Base-by-base conservation (phyloP, 345 rosid genomes). In the Punica granatum region DNA sequence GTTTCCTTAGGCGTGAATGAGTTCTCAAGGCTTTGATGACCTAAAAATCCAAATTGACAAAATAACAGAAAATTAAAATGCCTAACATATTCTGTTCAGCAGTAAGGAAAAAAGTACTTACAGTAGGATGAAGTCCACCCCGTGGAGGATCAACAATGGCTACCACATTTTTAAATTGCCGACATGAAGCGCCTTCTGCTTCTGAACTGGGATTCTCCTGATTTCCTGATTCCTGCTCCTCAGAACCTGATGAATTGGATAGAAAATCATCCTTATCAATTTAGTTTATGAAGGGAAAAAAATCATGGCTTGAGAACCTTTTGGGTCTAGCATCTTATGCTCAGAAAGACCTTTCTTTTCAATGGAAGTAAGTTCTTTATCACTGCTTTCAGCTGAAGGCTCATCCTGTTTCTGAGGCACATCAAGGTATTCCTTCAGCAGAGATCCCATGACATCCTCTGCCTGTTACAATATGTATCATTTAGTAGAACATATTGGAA, bases 121-220 rank as follows among this genome's bases (percentile, higher is more conserved):
- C 98, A 66, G 72, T 83, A 46, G 99, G 96, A 79, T 94, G 98
- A 64, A 89, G 92, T 69, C 98, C 96, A 66, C 77, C 78, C 36
- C 98, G 91, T 6, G 98, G 99, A 76, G 99, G 98, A 77, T 94
- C 96, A 68, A 94, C 99, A 78, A 94, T 94, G 64, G 95, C 99
- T 72, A 94, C 96, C 4, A 94, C 85, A 73, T 86, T 93, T 75
- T 87, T 86, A 68, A 86, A 89, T 65, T 73, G 84, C 36, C 34
- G 78, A 46, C 64, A 58, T 1, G 66, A 65, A 77, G 86, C 65
- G 62, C 31, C 74, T 74, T 67, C 84, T 3, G 64, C 73, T 61
- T 74, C 83, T 23, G 74, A 53, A 19, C 76, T 60, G 65, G 76
- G 60, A 71, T 36, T 74, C 70, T 73, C 81, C 69, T 74, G 76